These are phyloP conservation scores for Lignosus rhinocerotis DNA, from an alignment of 1,284 basidiomycete genomes.

Conservation along the genomic window DNA sequence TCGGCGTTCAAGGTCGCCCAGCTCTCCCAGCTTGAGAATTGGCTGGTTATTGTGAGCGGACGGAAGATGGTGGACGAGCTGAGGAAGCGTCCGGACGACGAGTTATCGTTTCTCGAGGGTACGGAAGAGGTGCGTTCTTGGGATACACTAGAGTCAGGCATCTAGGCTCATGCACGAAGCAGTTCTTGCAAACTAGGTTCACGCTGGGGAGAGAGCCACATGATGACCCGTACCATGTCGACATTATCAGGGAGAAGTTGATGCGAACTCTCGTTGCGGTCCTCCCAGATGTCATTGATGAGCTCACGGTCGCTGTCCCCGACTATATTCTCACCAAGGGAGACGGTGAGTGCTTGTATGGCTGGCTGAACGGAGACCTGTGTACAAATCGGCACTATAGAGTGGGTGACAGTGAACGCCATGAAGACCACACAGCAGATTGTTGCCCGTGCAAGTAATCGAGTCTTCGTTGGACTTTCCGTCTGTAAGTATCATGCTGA, in stretches of 20 bases:
- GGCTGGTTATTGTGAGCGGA: constrained; percentile 36
- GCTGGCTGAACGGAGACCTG: background rate
- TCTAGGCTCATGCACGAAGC: background rate
- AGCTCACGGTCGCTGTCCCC: constrained; percentile 32
- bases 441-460: constrained; percentile 22
- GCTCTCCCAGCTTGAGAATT: constrained; percentile 22
- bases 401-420: constrained; percentile 21
- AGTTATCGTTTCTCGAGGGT: constrained; percentile 34
- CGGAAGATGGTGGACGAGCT: constrained; percentile 38
- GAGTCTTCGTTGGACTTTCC: constrained; percentile 31
- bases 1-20: constrained; percentile 43
- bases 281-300: constrained; percentile 33
- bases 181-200: constrained; percentile 20
- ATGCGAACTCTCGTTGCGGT: constrained; percentile 32
- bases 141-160: background rate
- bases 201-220: constrained; percentile 30
- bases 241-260: constrained; percentile 28
- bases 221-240: constrained; percentile 32
- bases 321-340: constrained; percentile 27
- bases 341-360: constrained; percentile 10
- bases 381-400: constrained; percentile 9
- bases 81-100: constrained; percentile 34
- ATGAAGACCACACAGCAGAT: constrained; percentile 11
- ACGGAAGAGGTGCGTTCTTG: constrained; percentile 25
- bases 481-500: constrained; percentile 21